phyloP scores from a whole-genome alignment of 768 basidiomycete genomes.

The Naganishia friedmannii region DNA sequence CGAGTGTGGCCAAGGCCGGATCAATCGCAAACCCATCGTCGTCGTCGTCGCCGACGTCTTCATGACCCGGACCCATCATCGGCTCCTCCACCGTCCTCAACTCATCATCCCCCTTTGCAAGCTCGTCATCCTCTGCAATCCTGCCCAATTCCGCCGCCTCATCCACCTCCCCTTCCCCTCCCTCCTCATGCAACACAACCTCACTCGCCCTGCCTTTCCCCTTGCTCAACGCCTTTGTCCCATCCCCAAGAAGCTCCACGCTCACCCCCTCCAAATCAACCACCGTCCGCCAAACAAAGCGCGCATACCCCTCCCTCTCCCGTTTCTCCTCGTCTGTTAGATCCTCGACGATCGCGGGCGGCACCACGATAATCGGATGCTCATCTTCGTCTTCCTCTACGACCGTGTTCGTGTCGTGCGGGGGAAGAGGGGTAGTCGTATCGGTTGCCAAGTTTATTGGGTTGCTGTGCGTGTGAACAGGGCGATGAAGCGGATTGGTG shows the following conservation, averaged over 20 bases:
- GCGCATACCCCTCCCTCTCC: slow-evolving; percentile 18
- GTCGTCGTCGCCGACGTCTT: not conserved
- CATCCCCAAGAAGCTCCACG: not conserved
- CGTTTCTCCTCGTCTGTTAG: slow-evolving; percentile 6
- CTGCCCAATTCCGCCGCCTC: not conserved
- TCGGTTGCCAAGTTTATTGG: slow-evolving; percentile 22
- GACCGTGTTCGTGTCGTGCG: not conserved
- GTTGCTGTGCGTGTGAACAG: slow-evolving; percentile 5
- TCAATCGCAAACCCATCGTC: slow-evolving; percentile 1
- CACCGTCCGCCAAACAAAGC: slow-evolving; percentile 26
- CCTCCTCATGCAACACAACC: no score
- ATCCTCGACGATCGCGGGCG: not conserved
- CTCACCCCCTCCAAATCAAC: not conserved
- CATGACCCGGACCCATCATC: not conserved
- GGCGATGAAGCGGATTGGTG: slow-evolving; percentile 25
- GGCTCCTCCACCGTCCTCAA: not conserved
- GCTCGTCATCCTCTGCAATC: not conserved
- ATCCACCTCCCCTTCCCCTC: not conserved
- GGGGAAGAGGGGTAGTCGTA: not conserved
- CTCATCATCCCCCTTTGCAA: no score
- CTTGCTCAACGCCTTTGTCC: not conserved
- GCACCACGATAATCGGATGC: not conserved
- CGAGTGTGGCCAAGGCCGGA: not conserved
- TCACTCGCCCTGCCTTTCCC: no score
- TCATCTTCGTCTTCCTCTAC: not conserved